These are phyloP conservation scores for Xylaria sp. DNA, from an alignment of 2,329 filamentous ascomycete genomes.

Conservation along the genomic window DNA sequence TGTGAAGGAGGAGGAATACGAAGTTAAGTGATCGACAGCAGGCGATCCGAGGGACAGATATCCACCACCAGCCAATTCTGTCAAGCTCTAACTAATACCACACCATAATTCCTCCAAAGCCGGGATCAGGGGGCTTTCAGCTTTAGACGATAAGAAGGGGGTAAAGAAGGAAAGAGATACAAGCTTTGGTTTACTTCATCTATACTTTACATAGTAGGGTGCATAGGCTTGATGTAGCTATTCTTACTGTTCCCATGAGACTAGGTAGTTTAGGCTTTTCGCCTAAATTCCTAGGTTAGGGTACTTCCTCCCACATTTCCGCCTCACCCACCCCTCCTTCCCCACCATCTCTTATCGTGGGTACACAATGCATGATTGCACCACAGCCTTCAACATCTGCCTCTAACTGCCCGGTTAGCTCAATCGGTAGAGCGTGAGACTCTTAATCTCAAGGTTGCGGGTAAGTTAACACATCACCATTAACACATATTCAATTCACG, in stretches of 20 bases:
- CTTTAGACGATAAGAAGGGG: background rate
- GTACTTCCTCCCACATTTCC: background rate
- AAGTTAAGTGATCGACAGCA: conserved; percentile 19
- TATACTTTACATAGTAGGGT: background rate
- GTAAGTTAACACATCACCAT: conserved; percentile 30
- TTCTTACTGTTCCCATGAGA: background rate
- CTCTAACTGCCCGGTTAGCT: conserved; percentile 60
- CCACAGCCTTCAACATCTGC: background rate
- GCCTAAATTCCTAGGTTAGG: background rate
- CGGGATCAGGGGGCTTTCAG: conserved; percentile 19
- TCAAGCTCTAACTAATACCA: background rate
- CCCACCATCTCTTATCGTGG: background rate
- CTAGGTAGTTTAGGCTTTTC: background rate
- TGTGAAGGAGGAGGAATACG: background rate
- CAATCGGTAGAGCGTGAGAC: conserved; percentile 80
- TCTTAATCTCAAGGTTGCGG: conserved; percentile 62
- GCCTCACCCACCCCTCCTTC: too few species aligned
- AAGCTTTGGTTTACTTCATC: background rate
- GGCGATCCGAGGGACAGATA: background rate
- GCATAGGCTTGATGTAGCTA: background rate
- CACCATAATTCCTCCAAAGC: background rate
- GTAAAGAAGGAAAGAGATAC: background rate
- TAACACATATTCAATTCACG: background rate
- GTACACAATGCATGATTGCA: background rate
- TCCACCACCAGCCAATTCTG: background rate